Conservation (phyloP, 1,284 basidiomycete genomes). For the Leccinum olivaceoglutinosum region DNA sequence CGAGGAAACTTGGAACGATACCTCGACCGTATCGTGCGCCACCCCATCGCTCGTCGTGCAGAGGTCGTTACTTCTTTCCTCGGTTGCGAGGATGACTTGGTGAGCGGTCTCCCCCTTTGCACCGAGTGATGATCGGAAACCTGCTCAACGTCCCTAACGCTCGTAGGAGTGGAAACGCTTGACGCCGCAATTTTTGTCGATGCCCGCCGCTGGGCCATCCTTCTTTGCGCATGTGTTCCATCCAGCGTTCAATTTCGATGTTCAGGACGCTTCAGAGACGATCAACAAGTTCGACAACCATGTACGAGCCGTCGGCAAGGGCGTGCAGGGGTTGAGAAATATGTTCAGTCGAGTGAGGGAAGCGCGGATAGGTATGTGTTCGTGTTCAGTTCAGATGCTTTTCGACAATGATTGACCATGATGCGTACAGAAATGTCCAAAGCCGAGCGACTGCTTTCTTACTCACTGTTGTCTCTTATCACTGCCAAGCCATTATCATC, state of each 20-base stretch:
- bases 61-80: slow-evolving; percentile 82
- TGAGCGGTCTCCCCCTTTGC: slow-evolving; percentile 32
- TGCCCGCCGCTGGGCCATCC: slow-evolving; percentile 57
- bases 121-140: not conserved
- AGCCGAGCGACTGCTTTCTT: slow-evolving; percentile 64
- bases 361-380: slow-evolving; percentile 55
- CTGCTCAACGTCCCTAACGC: slow-evolving; percentile 8
- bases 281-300: slow-evolving; percentile 62
- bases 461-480: slow-evolving; percentile 64
- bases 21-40: slow-evolving; percentile 63
- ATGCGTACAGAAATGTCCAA: slow-evolving; percentile 59
- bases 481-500: slow-evolving; percentile 59
- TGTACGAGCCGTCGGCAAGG: slow-evolving; percentile 56
- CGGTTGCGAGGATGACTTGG: slow-evolving; percentile 64
- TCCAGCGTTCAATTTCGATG: slow-evolving; percentile 78
- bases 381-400: not conserved
- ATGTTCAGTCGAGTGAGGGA: slow-evolving; percentile 60
- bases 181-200: slow-evolving; percentile 53
- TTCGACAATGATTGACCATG: not conserved
- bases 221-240: slow-evolving; percentile 82
- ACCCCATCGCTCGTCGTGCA: slow-evolving; percentile 73
- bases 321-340: slow-evolving; percentile 61
- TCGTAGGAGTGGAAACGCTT: slow-evolving; percentile 67
- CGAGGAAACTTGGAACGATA: slow-evolving; percentile 78
- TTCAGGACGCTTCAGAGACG: slow-evolving; percentile 55